Conservation (phyloP, 108 stramenopile genomes). For the Stephanodiscus minutulus region DNA sequence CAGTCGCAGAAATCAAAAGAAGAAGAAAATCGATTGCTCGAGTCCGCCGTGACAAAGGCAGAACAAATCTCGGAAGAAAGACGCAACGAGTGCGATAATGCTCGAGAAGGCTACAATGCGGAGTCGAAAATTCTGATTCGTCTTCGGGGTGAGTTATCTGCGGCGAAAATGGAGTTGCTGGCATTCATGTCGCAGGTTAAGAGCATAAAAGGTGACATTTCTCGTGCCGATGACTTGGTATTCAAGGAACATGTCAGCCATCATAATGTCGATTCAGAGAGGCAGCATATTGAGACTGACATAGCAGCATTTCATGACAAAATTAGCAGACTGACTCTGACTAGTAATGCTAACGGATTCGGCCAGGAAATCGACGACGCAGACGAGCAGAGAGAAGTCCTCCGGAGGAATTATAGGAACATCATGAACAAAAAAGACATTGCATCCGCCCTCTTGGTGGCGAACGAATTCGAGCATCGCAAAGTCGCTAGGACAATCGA, state of each 20-base stretch:
- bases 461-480: slow-evolving; percentile 10
- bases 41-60: background rate
- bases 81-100: slow-evolving; percentile 8
- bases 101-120: slow-evolving; percentile 8
- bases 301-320: background rate
- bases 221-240: background rate
- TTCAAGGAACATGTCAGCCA: slow-evolving; percentile 11
- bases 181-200: background rate
- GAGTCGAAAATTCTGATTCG: slow-evolving; percentile 4
- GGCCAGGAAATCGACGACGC: slow-evolving; percentile 19
- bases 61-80: slow-evolving; percentile 1
- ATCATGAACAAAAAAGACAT: slow-evolving; percentile 7
- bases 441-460: slow-evolving; percentile 6
- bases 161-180: slow-evolving; percentile 11
- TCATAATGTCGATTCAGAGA: slow-evolving; percentile 3
- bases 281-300: slow-evolving; percentile 15
- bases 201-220: slow-evolving; percentile 2
- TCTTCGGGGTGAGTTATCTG: background rate
- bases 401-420: slow-evolving; percentile 7
- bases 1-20: background rate
- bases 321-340: background rate
- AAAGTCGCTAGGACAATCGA: background rate
- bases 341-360: background rate
- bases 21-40: slow-evolving; percentile 18
- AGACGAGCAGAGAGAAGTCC: slow-evolving; percentile 6